phyloP scores from a whole-genome alignment of 2,329 filamentous ascomycete genomes.

The Colletotrichum musicola region DNA sequence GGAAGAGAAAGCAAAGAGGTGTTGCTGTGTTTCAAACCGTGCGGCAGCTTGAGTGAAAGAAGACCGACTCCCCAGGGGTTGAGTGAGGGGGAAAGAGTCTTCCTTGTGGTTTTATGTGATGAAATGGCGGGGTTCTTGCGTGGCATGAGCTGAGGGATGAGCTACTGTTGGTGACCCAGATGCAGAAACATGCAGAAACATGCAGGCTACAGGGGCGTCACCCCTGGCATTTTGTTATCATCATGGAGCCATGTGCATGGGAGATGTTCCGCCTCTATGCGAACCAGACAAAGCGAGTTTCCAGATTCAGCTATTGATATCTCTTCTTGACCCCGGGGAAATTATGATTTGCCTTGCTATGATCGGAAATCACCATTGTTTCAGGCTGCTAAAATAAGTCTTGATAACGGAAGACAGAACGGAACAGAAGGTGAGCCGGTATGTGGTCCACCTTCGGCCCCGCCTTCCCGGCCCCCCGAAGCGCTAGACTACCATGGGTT shows the following conservation, averaged over 20 bases:
- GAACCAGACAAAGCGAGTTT: too few relatives aligned
- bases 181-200: neutral
- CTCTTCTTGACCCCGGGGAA: too few relatives aligned
- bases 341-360: too few relatives aligned
- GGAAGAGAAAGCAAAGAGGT: neutral
- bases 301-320: too few relatives aligned
- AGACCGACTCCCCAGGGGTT: too few relatives aligned
- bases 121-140: neutral
- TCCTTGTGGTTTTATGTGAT: neutral
- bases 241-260: neutral
- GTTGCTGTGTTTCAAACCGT: neutral
- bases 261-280: too few relatives aligned
- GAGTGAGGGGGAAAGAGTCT: neutral
- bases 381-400: too few relatives aligned
- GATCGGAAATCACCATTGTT: too few relatives aligned
- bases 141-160: neutral
- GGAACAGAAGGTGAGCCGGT: neutral
- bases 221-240: neutral
- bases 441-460: too few relatives aligned
- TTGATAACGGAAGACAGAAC: too few relatives aligned
- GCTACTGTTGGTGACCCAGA: neutral
- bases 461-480: neutral
- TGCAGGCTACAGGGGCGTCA: neutral
- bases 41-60: neutral
- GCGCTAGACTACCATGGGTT: too few relatives aligned